Percentiles rank a stretch among this genome's conserved stretches.
Conservation (phyloP, 2,329 filamentous ascomycete genomes). For the Pestalotiopsis sp. region DNA sequence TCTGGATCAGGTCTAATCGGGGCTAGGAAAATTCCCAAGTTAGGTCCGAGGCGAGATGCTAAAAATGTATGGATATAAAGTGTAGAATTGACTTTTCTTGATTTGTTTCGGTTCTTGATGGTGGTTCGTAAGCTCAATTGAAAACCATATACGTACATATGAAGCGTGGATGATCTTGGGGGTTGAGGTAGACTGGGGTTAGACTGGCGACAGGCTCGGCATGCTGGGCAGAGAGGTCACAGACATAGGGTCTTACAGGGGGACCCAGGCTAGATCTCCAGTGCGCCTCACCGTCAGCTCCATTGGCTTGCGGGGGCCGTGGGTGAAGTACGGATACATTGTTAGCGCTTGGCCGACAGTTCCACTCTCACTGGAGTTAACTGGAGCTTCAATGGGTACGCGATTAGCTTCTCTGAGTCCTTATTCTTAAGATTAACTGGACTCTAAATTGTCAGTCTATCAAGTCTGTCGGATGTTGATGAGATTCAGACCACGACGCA, state of each 20-base stretch:
- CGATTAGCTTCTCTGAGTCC: neutral
- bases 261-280: neutral
- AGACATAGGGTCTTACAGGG: neutral
- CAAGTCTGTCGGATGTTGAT: neutral
- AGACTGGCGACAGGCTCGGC: too few species aligned
- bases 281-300: neutral
- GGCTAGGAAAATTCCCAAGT: neutral
- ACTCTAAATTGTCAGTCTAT: neutral
- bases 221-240: neutral
- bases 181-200: neutral
- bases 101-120: neutral
- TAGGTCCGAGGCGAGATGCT: neutral
- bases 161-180: neutral
- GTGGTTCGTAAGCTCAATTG: neutral
- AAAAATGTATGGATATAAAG: neutral
- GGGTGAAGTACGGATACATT: neutral
- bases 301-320: neutral
- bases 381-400: neutral
- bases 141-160: neutral
- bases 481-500: neutral
- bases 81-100: too few species aligned
- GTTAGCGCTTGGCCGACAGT: neutral
- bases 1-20: neutral
- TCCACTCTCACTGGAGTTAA: neutral
- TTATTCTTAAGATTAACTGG: slow-evolving; percentile 9